These are phyloP conservation scores for Alliaria petiolata DNA, from an alignment of 345 rosid species.

Conservation along the genomic window DNA sequence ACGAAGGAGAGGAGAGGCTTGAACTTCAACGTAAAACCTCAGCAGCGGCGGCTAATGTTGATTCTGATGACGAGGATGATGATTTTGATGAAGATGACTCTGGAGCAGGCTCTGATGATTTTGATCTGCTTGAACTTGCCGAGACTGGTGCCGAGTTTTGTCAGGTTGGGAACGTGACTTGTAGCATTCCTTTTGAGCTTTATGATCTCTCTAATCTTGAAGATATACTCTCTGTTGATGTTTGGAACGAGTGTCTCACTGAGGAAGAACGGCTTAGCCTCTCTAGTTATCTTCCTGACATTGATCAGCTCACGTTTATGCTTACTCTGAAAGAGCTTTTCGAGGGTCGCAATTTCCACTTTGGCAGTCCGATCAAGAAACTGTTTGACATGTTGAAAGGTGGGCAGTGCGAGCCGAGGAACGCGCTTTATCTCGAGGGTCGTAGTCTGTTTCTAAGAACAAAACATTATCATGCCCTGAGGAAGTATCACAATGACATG, in stretches of 20 bases:
- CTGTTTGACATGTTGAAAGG: slow-evolving; percentile 89
- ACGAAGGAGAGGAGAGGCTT: slow-evolving; percentile 53
- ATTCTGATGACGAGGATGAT: slow-evolving; percentile 54
- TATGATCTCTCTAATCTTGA: slow-evolving; percentile 75
- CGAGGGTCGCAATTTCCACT: slow-evolving; percentile 73
- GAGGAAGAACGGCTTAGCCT: slow-evolving; percentile 83
- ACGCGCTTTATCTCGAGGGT: slow-evolving; percentile 84
- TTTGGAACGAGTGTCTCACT: slow-evolving; percentile 82
- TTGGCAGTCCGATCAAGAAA: slow-evolving; percentile 77
- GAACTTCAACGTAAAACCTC: slow-evolving; percentile 43
- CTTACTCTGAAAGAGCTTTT: slow-evolving; percentile 73
- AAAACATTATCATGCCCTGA: slow-evolving; percentile 73
- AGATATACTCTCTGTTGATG: slow-evolving; percentile 82
- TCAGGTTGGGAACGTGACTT: slow-evolving; percentile 74
- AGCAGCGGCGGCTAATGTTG: slow-evolving; percentile 42
- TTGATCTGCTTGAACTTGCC: slow-evolving; percentile 87
- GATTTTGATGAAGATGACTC: slow-evolving; percentile 92
- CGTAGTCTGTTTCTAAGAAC: slow-evolving; percentile 60
- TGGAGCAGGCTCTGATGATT: slow-evolving; percentile 96
- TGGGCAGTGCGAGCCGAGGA: slow-evolving; percentile 94
- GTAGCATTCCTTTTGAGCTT: slow-evolving; percentile 82
- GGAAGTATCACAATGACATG: slow-evolving; percentile 80
- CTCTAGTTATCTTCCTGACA: slow-evolving; percentile 68
- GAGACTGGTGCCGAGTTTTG: slow-evolving; percentile 91
- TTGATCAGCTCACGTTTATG: slow-evolving; percentile 72